Base-by-base conservation (phyloP, 805 yeast genomes). In the Saccharomycopsis babjevae region DNA sequence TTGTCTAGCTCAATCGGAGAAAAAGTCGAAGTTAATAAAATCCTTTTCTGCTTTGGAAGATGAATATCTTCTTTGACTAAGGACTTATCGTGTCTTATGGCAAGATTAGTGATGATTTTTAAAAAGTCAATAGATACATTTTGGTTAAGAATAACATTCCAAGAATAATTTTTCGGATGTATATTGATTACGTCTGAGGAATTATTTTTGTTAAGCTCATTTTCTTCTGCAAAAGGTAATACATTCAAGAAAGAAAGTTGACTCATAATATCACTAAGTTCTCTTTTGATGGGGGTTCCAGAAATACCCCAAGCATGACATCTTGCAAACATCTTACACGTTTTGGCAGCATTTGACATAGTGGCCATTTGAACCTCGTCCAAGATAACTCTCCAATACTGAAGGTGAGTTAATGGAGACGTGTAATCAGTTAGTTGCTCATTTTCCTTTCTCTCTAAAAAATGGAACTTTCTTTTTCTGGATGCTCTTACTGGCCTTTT, bases 281-380 rank as follows among this genome's bases (percentile, higher is more conserved):
- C 78, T 64, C 80, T 81, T 65, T 85, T 83, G 16, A 91, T 86
- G 0, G 97, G 96, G 0, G 99, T 94, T 6, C 99, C 99, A 0
- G 97, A 89, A 0, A 92, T 97, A 16, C 96, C 97, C 98, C 98
- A 94, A 0, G 97, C 84, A 73, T 94, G 97, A 55, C 83, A 81
- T 58, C 97, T 77, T 4, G 97, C 93, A 30, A 94, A 81, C 42
- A 88, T 74, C 1, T 88, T 77, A 0, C 97, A 90, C 61, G 91
- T 88, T 61, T 81, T 83, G 22, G 96, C 90, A 1, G 94, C 89
- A 58, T 88, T 82, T 0, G 93, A 82, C 2, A 83, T 78, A 7
- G 89, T 84, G 3, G 94, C 87, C 92, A 92, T 88, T 72, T 94
- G 99, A 1, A 89, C 98, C 71, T 94, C 99, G 74, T 94, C 99